Conservation (phyloP, 345 rosid species). For the Physaria fendleri region DNA sequence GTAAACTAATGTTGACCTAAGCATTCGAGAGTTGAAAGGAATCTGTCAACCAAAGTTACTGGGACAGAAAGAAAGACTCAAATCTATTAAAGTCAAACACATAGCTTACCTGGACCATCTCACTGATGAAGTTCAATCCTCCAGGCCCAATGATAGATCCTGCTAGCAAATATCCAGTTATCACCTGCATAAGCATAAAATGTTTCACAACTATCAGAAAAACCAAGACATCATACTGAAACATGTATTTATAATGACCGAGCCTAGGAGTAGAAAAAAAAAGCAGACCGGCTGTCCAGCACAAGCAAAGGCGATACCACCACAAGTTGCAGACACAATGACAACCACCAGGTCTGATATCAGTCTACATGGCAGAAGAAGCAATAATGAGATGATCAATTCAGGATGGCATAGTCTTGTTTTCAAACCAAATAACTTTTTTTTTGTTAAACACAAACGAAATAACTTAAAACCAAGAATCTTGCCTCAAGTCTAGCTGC, state of each 20-base stretch:
- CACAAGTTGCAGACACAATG: slow-evolving; percentile 95
- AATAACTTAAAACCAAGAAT: background rate
- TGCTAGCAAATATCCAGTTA: slow-evolving; percentile 87
- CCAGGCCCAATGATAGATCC: slow-evolving; percentile 95
- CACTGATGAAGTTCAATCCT: slow-evolving; percentile 81
- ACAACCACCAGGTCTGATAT: slow-evolving; percentile 93
- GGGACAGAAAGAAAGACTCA: background rate
- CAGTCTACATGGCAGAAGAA: slow-evolving; percentile 46
- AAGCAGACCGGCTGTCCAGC: slow-evolving; percentile 92
- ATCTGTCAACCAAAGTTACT: background rate
- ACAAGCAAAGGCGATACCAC: slow-evolving; percentile 98
- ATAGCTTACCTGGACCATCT: slow-evolving; percentile 85
- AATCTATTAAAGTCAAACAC: background rate
- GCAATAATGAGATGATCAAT: slow-evolving; percentile 6
- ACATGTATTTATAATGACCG: background rate
- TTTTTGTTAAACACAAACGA: no score
- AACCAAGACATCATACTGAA: background rate
- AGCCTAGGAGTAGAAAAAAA: background rate
- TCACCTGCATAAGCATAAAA: slow-evolving; percentile 46
- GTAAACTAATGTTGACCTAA: background rate
- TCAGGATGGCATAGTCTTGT: background rate
- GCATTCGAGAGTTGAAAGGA: background rate
- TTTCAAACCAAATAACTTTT: slow-evolving; percentile 9
- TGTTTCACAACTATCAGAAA: background rate
- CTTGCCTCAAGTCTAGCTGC: slow-evolving; percentile 81